These are phyloP conservation scores for Hawksworthiomyces lignivorus DNA, from an alignment of 2,329 filamentous ascomycete species.

Conservation along the genomic window DNA sequence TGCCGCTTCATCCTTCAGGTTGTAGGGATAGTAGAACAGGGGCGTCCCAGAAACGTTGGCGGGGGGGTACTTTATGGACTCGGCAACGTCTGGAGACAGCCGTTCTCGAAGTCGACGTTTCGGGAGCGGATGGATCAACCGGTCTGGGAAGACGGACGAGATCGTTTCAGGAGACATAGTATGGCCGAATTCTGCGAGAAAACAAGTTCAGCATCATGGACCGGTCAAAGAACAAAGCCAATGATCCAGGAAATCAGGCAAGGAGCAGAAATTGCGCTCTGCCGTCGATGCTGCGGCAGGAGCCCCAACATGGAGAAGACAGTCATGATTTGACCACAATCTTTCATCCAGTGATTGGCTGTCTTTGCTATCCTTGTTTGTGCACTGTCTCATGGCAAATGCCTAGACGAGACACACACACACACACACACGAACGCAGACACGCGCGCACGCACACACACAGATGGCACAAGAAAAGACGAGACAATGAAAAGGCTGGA, in stretches of 20 bases:
- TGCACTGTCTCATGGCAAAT: no score
- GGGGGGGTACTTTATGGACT: conserved; percentile 74
- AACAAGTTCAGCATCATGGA: no score
- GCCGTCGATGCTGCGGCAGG: no score
- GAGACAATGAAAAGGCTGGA: not conserved
- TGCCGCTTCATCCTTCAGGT: conserved; percentile 38
- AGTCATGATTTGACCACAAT: no score
- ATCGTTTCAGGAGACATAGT: conserved; percentile 66
- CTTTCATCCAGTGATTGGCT: no score
- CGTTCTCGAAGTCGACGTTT: conserved; percentile 82
- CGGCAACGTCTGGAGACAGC: conserved; percentile 75
- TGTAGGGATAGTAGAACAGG: conserved; percentile 67
- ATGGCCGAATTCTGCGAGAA: conserved; percentile 34
- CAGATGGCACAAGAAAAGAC: not conserved
- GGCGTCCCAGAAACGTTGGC: conserved; percentile 63
- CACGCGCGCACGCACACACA: no score
- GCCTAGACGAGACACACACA: no score
- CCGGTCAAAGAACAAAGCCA: conserved; percentile 17
- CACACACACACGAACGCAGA: no score
- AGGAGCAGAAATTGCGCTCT: no score
- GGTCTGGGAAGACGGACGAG: conserved; percentile 76
- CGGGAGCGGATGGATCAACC: conserved; percentile 87
- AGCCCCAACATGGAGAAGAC: no score
- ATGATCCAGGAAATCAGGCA: conserved; percentile 15
- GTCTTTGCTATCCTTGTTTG: no score